These are phyloP conservation scores for Leishmania major DNA, from an alignment of 208 protist species.

Conservation along the genomic window DNA sequence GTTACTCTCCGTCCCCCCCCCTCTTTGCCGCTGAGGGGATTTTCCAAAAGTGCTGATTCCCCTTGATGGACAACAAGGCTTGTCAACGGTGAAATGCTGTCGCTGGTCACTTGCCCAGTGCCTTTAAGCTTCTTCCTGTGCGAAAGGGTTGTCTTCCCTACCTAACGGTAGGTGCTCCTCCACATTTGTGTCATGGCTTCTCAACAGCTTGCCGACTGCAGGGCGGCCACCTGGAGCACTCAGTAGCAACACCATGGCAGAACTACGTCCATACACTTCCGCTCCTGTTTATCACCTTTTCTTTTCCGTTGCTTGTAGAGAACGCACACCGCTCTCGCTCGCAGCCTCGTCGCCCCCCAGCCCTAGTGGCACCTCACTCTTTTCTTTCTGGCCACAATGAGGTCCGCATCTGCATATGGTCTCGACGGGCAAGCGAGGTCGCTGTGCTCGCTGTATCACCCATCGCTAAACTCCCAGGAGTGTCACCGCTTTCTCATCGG, in stretches of 20 bases:
- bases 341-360: not conserved
- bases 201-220: not conserved
- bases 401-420: constrained; percentile 55
- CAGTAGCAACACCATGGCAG: not conserved
- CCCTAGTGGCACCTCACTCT: not conserved
- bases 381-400: constrained; percentile 22
- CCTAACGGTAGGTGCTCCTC: not conserved
- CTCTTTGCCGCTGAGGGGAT: not conserved
- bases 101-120: not conserved
- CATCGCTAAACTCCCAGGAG: constrained; percentile 36
- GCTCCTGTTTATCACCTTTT: not conserved
- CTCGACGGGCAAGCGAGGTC: constrained; percentile 58
- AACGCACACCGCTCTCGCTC: not conserved
- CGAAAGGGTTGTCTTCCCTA: not conserved
- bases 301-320: not conserved
- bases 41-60: not conserved
- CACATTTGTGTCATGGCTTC: not conserved
- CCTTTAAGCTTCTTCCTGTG: not conserved
- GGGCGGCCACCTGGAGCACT: not conserved
- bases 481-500: constrained; percentile 76
- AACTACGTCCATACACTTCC: not conserved
- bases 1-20: not conserved
- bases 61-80: not conserved
- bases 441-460: constrained; percentile 64
- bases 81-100: not conserved